Evolutionary conservation across 495 filamentous ascomycete species (phyloP), one percentile per base, ranked within the genome.

Genomic region (Podospora anserina): DNA sequence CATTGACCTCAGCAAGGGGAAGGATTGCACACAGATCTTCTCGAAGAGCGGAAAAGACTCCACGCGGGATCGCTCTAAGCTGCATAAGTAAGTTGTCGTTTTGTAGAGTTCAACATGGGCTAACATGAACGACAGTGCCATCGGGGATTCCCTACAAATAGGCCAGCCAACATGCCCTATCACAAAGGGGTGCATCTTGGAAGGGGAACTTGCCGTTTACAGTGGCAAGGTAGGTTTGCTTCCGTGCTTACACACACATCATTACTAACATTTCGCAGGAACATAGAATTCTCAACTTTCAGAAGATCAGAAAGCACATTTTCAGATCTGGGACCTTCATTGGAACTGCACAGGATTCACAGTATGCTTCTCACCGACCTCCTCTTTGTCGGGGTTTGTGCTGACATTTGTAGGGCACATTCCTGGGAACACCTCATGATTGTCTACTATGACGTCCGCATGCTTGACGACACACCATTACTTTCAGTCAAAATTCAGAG

Each of bases 41-140:
- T 95, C 92, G 9, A 97, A 97, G 77, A 94, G 91, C 68, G 92
- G 93, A 53, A 94, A 94, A 72, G 91, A 96, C 69, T 94, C 92
- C 7, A 96, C 92, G 0, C 63, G 76, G 59, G 93, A 96, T 76
- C 85, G 90, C 30, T 73, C 73, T 26, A 83, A 79, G 9, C 77
- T 95, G 19, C 86, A 92, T 67, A 76, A 76, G 83, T 85, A 83
- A 61, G 83, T 70, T 5, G 15, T 11, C 13, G 30, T 5, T 15
- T 5, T 26, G 34, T 4, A 18, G 58, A 71, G 61, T 70, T 53
- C 6, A 30, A 2, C 23, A 32, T 49, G 16, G 20, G 44, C 68
- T 70, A 27, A 76, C 64, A 2, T 3, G 7, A 2, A 2, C 39
- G 39, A 49, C 26, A 85, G 82, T 4, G 72, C 80, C 0, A 85